Evolutionary conservation across 805 yeast genomes (phyloP).

Genomic region (Wickerhamiella domercqiae): DNA sequence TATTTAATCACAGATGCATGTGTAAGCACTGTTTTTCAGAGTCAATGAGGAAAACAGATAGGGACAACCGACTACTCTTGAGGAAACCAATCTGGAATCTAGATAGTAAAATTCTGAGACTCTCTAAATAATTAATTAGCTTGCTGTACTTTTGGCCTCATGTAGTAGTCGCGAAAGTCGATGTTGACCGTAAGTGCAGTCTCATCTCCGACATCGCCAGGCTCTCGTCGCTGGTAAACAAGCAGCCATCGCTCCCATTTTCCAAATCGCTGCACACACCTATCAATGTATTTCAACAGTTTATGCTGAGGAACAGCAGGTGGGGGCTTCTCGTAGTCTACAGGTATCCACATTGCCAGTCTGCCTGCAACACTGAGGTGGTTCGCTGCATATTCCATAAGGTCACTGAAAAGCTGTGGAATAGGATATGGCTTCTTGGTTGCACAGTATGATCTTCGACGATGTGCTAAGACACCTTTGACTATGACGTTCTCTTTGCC

Average conservation of each 20-base stretch:
- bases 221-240: conserved; percentile 52
- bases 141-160: conserved; percentile 17
- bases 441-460: conserved; percentile 71
- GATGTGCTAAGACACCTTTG: conserved; percentile 62
- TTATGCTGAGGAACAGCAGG: conserved; percentile 57
- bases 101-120: conserved; percentile 20
- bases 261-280: conserved; percentile 74
- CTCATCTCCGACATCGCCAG: conserved; percentile 26
- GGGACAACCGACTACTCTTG: conserved; percentile 24
- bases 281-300: conserved; percentile 50
- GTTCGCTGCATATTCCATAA: conserved; percentile 54
- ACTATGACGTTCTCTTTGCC: conserved; percentile 61
- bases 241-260: conserved; percentile 85
- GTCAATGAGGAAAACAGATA: conserved; percentile 23
- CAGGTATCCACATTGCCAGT: conserved; percentile 94
- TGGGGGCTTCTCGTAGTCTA: conserved; percentile 65
- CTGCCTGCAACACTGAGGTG: conserved; percentile 65
- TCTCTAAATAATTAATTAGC: neutral
- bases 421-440: conserved; percentile 85
- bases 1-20: neutral
- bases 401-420: conserved; percentile 60
- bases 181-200: conserved; percentile 35
- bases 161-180: conserved; percentile 63
- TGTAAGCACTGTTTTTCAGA: conserved; percentile 4
- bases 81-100: conserved; percentile 18